Evolutionary conservation across 805 yeast genomes (phyloP), one percentile per base, ranked within the genome.

Genomic region (Kluyveromyces starmeri): DNA sequence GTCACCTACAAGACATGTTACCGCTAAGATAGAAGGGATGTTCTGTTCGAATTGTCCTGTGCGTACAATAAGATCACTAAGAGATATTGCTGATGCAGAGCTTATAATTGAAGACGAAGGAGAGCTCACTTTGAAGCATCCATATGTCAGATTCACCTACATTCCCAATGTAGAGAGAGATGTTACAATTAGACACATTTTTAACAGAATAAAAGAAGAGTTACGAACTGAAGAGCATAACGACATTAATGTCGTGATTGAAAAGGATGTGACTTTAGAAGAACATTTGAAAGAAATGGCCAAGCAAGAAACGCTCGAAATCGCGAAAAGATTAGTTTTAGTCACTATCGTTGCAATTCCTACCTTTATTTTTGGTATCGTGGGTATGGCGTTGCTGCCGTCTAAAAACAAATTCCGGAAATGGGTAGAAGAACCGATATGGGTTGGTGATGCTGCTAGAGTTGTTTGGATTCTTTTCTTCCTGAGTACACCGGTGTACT

Each of bases 1-100:
- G 40, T 65, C 63, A 27, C 62, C 58, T 28, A 62, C 79, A 3
- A 65, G 89, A 43, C 64, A 75, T 0, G 70, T 80, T 28, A 70
- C 70, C 39, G 58, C 82, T 36, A 64, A 33, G 11, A 36, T 47
- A 25, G 45, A 45, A 24, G 49, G 51, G 8, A 45, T 47, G 83
- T 75, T 58, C 50, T 82, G 89, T 56, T 70, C 65, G 10, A 73
- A 75, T 47, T 82, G 89, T 50, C 89, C 89, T 1, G 68, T 64
- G 21, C 50, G 65, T 1, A 65, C 81, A 20, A 68, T 67, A 47
- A 55, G 62, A 3, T 68, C 68, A 20, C 58, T 82, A 27, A 47
- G 58, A 2, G 61, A 62, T 5, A 74, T 65, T 43, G 86, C 83
- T 35, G 70, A 69, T 22, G 72, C 77, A 1, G 34, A 35, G 12